Evolutionary conservation across 257 asterid genomes (phyloP).

Genomic region (Ophiorrhiza pumila): DNA sequence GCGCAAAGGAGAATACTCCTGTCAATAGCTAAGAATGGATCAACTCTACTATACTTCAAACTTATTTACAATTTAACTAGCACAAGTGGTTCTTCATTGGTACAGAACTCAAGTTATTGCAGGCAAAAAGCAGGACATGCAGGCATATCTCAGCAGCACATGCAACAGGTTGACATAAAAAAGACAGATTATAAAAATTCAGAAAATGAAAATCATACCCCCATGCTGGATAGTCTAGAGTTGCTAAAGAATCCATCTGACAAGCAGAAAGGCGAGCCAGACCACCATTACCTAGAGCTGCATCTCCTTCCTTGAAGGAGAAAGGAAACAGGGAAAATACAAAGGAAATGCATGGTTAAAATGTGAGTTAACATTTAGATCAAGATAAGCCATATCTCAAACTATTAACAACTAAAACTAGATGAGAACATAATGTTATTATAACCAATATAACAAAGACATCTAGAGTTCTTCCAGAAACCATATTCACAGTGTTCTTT

Average conservation of each 20-base stretch:
- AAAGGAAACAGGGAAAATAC: slow-evolving; percentile 3
- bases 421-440: not conserved
- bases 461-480: not conserved
- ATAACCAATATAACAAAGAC: not conserved
- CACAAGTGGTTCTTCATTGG: not conserved
- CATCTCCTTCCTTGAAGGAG: slow-evolving; percentile 46
- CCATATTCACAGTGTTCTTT: not conserved
- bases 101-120: not conserved
- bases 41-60: not conserved
- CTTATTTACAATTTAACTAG: not conserved
- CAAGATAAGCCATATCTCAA: not conserved
- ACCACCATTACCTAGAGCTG: slow-evolving; percentile 57
- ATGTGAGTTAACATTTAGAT: not conserved
- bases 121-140: not conserved
- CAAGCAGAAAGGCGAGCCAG: slow-evolving; percentile 55
- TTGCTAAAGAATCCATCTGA: slow-evolving; percentile 54
- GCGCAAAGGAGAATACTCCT: not conserved
- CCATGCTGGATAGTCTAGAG: slow-evolving; percentile 50
- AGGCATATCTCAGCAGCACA: not conserved
- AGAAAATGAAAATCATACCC: slow-evolving; percentile 30
- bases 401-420: not conserved
- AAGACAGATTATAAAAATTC: not conserved
- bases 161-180: not conserved
- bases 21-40: not conserved
- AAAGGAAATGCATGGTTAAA: not conserved